A percentile compares a stretch with the other conserved stretches of the same genome.
Conservation (phyloP, 2,329 filamentous ascomycete species). For the Cephalotrichum gorgonifer region DNA sequence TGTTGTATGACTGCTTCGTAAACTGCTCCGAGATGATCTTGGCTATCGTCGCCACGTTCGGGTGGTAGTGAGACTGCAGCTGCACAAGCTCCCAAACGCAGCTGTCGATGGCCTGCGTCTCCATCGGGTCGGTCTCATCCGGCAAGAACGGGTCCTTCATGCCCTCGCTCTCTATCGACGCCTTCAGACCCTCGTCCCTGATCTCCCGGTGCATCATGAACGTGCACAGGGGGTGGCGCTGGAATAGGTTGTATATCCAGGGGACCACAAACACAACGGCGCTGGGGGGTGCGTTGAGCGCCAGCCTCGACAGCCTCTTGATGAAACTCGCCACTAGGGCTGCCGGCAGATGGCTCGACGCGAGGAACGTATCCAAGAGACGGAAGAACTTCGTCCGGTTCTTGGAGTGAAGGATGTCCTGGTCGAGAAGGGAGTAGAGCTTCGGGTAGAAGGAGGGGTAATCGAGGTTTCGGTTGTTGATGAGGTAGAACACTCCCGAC, state of each 20-base stretch:
- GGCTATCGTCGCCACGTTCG: conserved; percentile 87
- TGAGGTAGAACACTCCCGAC: conserved; percentile 89
- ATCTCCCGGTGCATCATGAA: conserved; percentile 88
- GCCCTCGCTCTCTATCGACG: conserved; percentile 49
- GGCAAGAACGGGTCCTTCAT: conserved; percentile 66
- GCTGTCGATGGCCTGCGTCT: conserved; percentile 80
- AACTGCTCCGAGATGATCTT: conserved; percentile 96
- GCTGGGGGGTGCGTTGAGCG: conserved; percentile 79
- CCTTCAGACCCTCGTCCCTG: conserved; percentile 45
- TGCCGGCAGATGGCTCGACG: conserved; percentile 84
- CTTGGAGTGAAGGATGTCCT: conserved; percentile 81
- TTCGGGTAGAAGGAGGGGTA: conserved; percentile 92
- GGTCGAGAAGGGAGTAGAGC: conserved; percentile 84
- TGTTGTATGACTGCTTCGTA: conserved; percentile 85
- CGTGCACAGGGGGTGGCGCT: conserved; percentile 78
- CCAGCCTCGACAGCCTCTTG: conserved; percentile 78
- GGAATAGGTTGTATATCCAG: conserved; percentile 92
- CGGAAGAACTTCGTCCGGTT: conserved; percentile 91
- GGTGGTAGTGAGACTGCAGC: conserved; percentile 87
- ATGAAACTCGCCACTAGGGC: conserved; percentile 90
- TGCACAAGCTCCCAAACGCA: conserved; percentile 92
- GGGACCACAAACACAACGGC: conserved; percentile 84
- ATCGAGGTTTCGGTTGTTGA: conserved; percentile 86
- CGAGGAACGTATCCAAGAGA: conserved; percentile 79
- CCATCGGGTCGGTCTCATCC: conserved; percentile 69